Evolutionary conservation across 192 early-diverging fungal species (phyloP), one percentile per base, ranked within the genome.

Genomic region (Dissophora ornata): DNA sequence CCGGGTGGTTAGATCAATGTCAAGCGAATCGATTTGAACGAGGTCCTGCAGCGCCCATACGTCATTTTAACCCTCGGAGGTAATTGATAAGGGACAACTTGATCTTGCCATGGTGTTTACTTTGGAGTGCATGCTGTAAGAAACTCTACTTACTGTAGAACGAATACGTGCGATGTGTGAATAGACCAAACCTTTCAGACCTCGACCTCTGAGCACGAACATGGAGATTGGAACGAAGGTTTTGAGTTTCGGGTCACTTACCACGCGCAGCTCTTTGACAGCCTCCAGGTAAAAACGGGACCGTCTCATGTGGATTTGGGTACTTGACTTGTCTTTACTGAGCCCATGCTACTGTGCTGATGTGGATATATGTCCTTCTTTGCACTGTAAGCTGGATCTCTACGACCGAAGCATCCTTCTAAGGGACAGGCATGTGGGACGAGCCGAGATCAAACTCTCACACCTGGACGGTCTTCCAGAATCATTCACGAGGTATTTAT

Each of bases 261-360:
- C 59, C 91, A 93, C 57, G 86, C 83, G 47, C 91, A 93, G 79
- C 83, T 93, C 5, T 93, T 93, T 75, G 90, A 89, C 25, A 90
- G 90, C 18, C 60, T 86, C 15, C 82, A 86, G 64, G 84, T 51
- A 29, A 25, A 29, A 9, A 22, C 22, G 9, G 10, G n/a, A 47
- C n/a, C n/a, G n/a, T n/a, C n/a, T n/a, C n/a, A n/a, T n/a, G n/a
- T n/a, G 46, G 46, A 47, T 47, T 47, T 51, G 49, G 25, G 16
- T 21, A 7, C 1, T 16, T 16, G 45, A 47, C 45, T 47, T 47
- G 50, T 12, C 4, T 38, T 12, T 12, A 52, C 6, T 16, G 4
- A 52, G 3, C 4, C 49, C n/a, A n/a, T n/a, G n/a, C n/a, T n/a
- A n/a, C n/a, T n/a, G n/a, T n/a, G n/a, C n/a, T n/a, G n/a, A n/a